A percentile compares a stretch with the other conserved stretches of the same genome.
Conservation (phyloP, 1,284 basidiomycete species). For the Ceratobasidium sp. region DNA sequence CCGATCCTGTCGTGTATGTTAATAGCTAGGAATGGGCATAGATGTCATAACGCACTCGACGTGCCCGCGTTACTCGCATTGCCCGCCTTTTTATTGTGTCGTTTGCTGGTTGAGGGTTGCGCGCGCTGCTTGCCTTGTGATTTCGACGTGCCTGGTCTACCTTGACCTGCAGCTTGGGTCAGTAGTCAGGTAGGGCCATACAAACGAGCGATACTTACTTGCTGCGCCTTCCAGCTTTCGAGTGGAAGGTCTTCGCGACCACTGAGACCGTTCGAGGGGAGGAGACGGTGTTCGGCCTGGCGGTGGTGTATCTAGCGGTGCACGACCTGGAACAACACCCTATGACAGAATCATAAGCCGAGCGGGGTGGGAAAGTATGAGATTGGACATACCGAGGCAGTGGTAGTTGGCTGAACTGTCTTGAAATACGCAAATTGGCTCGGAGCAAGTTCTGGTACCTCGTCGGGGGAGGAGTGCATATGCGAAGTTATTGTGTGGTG, state of each 20-base stretch:
- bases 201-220: neutral
- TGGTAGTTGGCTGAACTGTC: neutral
- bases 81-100: neutral
- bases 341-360: neutral
- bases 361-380: too few species aligned
- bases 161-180: neutral
- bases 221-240: neutral
- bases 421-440: conserved; percentile 19
- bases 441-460: neutral
- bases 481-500: neutral
- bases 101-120: neutral
- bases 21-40: neutral
- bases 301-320: neutral
- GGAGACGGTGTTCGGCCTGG: neutral
- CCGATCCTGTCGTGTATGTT: neutral
- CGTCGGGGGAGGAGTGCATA: neutral
- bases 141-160: neutral
- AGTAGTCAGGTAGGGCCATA: neutral
- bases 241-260: neutral
- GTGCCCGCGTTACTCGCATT: neutral
- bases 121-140: neutral
- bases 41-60: neutral
- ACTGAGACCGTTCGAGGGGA: neutral
- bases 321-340: conserved; percentile 11
- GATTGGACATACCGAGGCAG: neutral